Percentiles rank a stretch among this genome's conserved stretches.
Conservation (phyloP, 768 basidiomycete genomes). For the Agrocybe pediades region DNA sequence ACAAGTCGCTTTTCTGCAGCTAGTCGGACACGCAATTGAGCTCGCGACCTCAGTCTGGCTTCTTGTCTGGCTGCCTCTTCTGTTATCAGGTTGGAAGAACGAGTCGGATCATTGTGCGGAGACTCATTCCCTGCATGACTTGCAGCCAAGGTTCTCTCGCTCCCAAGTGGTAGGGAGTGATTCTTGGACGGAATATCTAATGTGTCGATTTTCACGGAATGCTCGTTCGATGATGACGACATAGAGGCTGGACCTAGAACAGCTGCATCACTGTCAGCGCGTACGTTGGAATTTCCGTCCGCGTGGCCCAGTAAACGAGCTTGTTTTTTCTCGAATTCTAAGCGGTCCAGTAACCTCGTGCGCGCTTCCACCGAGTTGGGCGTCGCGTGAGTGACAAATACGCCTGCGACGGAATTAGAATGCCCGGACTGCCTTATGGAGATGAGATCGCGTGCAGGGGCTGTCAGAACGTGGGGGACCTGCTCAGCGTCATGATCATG, state of each 20-base stretch:
- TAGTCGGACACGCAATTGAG: conserved; percentile 48
- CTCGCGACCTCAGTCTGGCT: conserved; percentile 46
- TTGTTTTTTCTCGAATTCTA: conserved; percentile 43
- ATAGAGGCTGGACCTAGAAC: background rate
- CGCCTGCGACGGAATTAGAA: conserved; percentile 18
- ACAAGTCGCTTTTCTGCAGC: conserved; percentile 23
- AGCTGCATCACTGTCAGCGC: background rate
- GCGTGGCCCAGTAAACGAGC: conserved; percentile 16
- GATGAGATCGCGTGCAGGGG: conserved; percentile 7
- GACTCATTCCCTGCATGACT: conserved; percentile 7
- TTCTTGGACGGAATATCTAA: background rate
- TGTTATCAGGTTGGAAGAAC: conserved; percentile 12
- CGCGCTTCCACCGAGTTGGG: conserved; percentile 26
- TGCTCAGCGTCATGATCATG: conserved; percentile 3
- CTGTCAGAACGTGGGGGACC: conserved; percentile 6
- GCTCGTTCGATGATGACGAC: conserved; percentile 1
- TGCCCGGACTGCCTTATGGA: conserved; percentile 11
- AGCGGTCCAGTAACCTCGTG: conserved; percentile 39
- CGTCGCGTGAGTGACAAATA: conserved; percentile 12
- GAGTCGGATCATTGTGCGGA: conserved; percentile 13
- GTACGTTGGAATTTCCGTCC: conserved; percentile 1
- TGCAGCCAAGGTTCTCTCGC: background rate
- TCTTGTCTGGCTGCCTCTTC: conserved; percentile 35
- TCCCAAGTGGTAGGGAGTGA: background rate
- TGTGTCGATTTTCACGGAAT: background rate